phyloP scores from a whole-genome alignment of 345 rosid genomes.

The Angophora floribunda region DNA sequence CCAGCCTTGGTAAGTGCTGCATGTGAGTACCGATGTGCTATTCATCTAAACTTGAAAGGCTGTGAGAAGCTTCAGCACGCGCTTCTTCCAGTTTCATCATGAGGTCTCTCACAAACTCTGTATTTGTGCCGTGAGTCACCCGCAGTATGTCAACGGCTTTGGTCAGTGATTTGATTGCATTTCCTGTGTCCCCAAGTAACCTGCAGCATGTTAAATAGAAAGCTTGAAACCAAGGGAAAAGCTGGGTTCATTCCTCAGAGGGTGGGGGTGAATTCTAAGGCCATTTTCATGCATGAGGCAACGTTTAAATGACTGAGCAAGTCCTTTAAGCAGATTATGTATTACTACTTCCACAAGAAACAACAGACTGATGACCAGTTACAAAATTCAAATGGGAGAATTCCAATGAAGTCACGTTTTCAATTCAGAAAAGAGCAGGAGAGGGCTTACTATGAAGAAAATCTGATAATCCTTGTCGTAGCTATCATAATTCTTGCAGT shows the following conservation, averaged over 20 bases:
- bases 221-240: background rate
- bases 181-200: conserved; percentile 61
- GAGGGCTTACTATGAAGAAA: background rate
- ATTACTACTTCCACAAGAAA: background rate
- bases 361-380: background rate
- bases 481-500: background rate
- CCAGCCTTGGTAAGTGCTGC: background rate
- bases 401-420: background rate
- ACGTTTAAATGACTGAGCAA: background rate
- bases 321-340: background rate
- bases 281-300: background rate
- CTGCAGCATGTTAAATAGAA: conserved; percentile 12
- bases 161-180: conserved; percentile 49
- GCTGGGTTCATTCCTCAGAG: background rate
- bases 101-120: conserved; percentile 70
- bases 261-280: background rate
- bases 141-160: conserved; percentile 52
- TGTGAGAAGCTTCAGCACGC: conserved; percentile 69
- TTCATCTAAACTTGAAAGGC: conserved; percentile 17
- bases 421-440: background rate
- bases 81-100: conserved; percentile 75
- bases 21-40: background rate
- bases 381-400: background rate
- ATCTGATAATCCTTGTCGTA: background rate
- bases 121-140: conserved; percentile 58